A percentile compares a stretch with the other conserved stretches of the same genome.
These are phyloP conservation scores for Wickerhamiella bombiphila DNA, from an alignment of 805 yeast species.

Conservation along the genomic window DNA sequence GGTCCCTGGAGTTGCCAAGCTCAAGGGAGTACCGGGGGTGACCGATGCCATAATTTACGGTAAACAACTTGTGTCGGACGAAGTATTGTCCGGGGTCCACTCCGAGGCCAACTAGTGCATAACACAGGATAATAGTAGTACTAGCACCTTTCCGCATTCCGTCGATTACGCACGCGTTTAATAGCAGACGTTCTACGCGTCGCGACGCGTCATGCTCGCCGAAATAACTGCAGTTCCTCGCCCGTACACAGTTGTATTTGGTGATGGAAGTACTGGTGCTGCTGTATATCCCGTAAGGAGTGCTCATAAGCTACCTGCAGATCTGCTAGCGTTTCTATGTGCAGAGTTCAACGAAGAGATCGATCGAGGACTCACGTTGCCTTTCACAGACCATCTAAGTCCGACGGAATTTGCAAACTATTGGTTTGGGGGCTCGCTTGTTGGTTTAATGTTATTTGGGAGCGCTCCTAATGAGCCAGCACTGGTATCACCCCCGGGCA, in stretches of 20 bases:
- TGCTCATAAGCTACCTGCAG: slow-evolving; percentile 56
- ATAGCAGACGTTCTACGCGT: too few relatives aligned
- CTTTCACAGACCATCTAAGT: slow-evolving; percentile 67
- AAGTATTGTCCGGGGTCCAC: background rate
- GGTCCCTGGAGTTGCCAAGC: slow-evolving; percentile 55
- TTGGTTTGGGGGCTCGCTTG: slow-evolving; percentile 83
- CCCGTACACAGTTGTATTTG: slow-evolving; percentile 45
- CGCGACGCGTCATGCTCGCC: too few relatives aligned
- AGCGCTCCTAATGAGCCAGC: slow-evolving; percentile 33
- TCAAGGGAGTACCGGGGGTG: slow-evolving; percentile 47
- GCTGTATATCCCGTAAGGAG: slow-evolving; percentile 76
- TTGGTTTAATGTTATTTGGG: slow-evolving; percentile 68
- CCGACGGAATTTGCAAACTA: slow-evolving; percentile 63
- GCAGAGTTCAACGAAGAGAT: slow-evolving; percentile 92
- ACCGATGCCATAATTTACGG: slow-evolving; percentile 75
- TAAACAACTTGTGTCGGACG: slow-evolving; percentile 30
- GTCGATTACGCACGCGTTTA: too few relatives aligned
- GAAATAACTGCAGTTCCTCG: too few relatives aligned
- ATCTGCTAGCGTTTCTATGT: slow-evolving; percentile 61
- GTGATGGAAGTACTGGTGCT: slow-evolving; percentile 85
- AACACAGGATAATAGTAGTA: too few relatives aligned
- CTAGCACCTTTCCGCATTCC: too few relatives aligned
- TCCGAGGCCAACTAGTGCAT: background rate
- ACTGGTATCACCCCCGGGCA: slow-evolving; percentile 25
- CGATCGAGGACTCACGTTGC: slow-evolving; percentile 73